Evolutionary conservation across 176 grass and related monocot genomes (phyloP), one percentile per base, ranked within the genome.

Genomic region (Zea luxurians): DNA sequence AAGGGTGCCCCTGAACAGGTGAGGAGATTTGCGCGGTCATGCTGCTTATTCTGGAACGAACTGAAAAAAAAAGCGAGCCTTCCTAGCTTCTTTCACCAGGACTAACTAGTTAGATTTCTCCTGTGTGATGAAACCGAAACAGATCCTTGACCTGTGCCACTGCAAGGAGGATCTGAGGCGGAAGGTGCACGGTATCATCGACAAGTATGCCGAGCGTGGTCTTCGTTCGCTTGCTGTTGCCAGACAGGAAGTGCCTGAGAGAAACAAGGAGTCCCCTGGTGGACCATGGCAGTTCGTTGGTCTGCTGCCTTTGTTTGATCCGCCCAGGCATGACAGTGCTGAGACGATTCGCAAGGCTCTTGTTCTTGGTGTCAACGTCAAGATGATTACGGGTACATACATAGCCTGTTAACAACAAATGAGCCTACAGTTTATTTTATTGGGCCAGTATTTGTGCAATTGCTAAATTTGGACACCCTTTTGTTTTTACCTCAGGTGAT

Each of bases 201-300:
- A 99, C 62, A 99, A 99, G 78, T 99, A 90, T 9, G 96, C 91
- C 4, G 96, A 99, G 71, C 96, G 96, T 43, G 96, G 96, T 16
- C 96, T 99, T 81, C 90, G 96, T 78, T 96, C 96, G 2, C 90
- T 99, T 77, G 96, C 88, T 59, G 92, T 99, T 75, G 90, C 34
- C 55, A 92, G 92, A 92, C 95, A 99, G 96, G 92, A 99, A 91
- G 96, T 99, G 46, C 96, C 96, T 65, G 96, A 99, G 83, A 99
- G 83, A 37, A 54, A 41, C 0, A 99, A 99, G 79, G 96, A 99
- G 3, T 89, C 90, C 20, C 16, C 80, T 58, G 96, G 96, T 61
- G 88, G 18, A 10, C 90, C 96, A 45, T 99, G 96, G 96, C 92
- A 99, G 81, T 99, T 99, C 70, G 90, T 96, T 53, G 96, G 92